A percentile compares a stretch with the other conserved stretches of the same genome.
phyloP scores from a whole-genome alignment of 2,329 filamentous ascomycete genomes.

The Elsinoe arachidis region DNA sequence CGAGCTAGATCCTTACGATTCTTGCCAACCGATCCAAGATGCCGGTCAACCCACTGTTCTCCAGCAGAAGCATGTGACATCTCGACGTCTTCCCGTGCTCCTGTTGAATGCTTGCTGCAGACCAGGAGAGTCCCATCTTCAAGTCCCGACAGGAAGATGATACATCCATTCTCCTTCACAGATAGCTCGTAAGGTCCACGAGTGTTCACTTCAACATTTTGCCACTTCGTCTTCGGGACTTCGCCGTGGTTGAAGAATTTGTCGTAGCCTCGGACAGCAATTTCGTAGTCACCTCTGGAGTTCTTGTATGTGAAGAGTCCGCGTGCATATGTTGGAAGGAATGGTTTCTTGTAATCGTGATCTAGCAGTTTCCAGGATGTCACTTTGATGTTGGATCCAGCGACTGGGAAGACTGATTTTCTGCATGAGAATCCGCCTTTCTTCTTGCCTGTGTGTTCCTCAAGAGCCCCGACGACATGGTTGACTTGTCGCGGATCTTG shows the following conservation, averaged over 20 bases:
- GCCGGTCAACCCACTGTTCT: conserved; percentile 70
- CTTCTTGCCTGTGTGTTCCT: conserved; percentile 47
- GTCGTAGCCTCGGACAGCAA: conserved; percentile 85
- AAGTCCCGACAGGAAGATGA: conserved; percentile 90
- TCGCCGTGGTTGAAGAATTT: conserved; percentile 97
- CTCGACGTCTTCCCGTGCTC: conserved; percentile 59
- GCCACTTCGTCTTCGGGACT: conserved; percentile 73
- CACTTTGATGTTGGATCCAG: conserved; percentile 58
- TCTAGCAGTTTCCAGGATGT: conserved; percentile 92
- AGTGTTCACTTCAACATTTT: conserved; percentile 65
- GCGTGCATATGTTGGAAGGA: conserved; percentile 84
- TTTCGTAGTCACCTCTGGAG: conserved; percentile 59
- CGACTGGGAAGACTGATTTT: conserved; percentile 67
- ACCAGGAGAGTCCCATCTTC: conserved; percentile 84
- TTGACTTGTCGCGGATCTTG: conserved; percentile 64
- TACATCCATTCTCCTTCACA: conserved; percentile 98
- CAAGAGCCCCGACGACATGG: conserved; percentile 56
- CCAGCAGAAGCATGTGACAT: conserved; percentile 78
- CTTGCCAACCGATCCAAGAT: conserved; percentile 69
- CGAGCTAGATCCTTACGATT: conserved; percentile 68
- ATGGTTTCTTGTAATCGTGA: conserved; percentile 84
- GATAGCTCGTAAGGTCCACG: conserved; percentile 88
- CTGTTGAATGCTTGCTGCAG: conserved; percentile 98
- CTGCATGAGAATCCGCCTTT: conserved; percentile 61
- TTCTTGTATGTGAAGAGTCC: conserved; percentile 83